Percentiles rank a stretch among this genome's conserved stretches.
Evolutionary conservation across 2,329 filamentous ascomycete genomes (phyloP).

Genomic region (Paracamarosporium sp.): DNA sequence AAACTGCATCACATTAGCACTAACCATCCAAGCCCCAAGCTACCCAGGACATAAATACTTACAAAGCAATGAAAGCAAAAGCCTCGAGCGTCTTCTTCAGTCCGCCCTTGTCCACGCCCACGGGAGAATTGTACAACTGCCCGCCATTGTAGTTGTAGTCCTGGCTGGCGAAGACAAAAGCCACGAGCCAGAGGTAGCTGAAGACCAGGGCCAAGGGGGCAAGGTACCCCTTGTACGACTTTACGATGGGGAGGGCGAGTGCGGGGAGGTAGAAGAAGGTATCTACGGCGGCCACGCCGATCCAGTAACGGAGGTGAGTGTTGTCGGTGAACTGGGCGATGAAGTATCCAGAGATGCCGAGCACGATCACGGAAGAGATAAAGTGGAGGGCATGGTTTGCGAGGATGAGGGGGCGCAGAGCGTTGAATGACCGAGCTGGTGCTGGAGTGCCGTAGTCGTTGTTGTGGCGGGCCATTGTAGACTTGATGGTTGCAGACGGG

Average conservation of each 20-base stretch:
- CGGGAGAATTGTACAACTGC: conserved; percentile 17
- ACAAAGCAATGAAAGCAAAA: conserved; percentile 34
- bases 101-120: conserved; percentile 16
- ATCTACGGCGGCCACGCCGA: conserved; percentile 20
- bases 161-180: conserved; percentile 30
- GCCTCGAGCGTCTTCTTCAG: conserved; percentile 29
- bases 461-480: conserved; percentile 10
- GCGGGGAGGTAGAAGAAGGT: conserved; percentile 21
- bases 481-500: background rate
- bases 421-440: conserved; percentile 10
- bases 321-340: conserved; percentile 17
- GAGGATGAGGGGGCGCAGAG: conserved; percentile 21
- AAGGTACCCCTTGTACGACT: conserved; percentile 28
- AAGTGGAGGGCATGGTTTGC: conserved; percentile 23
- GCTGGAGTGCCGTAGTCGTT: conserved; percentile 21
- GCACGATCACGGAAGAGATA: conserved; percentile 24
- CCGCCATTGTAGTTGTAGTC: conserved; percentile 23
- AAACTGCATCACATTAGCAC: conserved; percentile 18
- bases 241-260: conserved; percentile 17
- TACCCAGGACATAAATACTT: background rate
- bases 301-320: conserved; percentile 27
- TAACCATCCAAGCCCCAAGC: background rate
- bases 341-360: conserved; percentile 26
- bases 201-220: conserved; percentile 24
- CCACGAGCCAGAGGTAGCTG: conserved; percentile 34